Conservation (phyloP, 257 asterid species). For the Osmanthus fragrans region DNA sequence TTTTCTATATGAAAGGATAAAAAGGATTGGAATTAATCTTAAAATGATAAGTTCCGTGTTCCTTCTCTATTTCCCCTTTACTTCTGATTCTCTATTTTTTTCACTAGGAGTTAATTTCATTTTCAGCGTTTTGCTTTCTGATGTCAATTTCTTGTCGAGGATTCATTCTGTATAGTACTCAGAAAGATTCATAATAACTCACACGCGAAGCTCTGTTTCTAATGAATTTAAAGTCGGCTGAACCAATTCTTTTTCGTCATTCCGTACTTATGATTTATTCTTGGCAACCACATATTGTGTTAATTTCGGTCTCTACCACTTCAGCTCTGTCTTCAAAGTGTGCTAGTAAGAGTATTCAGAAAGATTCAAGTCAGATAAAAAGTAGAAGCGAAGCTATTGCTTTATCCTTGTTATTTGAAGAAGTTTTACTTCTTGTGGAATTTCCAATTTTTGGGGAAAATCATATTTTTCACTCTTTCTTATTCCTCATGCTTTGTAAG, state of each 20-base stretch:
- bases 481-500: not conserved
- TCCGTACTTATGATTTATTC: not conserved
- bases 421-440: conserved; percentile 17
- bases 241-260: not conserved
- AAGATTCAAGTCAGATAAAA: conserved; percentile 20
- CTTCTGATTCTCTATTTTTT: conserved; percentile 24
- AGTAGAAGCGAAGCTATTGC: not conserved
- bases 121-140: conserved; percentile 22
- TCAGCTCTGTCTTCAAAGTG: not conserved
- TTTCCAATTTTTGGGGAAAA: conserved; percentile 17
- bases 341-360: not conserved
- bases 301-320: not conserved
- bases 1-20: conserved; percentile 27
- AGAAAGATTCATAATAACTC: conserved; percentile 10
- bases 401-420: not conserved
- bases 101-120: conserved; percentile 6
- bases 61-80: conserved; percentile 22
- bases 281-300: not conserved
- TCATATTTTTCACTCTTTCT: not conserved
- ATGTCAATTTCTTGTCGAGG: conserved; percentile 36
- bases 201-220: not conserved
- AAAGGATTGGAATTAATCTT: conserved; percentile 28
- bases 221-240: too few species aligned
- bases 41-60: conserved; percentile 47
- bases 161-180: conserved; percentile 38